phyloP scores from a whole-genome alignment of 1,139 yeast genomes.

The Taphrina flavorubra region DNA sequence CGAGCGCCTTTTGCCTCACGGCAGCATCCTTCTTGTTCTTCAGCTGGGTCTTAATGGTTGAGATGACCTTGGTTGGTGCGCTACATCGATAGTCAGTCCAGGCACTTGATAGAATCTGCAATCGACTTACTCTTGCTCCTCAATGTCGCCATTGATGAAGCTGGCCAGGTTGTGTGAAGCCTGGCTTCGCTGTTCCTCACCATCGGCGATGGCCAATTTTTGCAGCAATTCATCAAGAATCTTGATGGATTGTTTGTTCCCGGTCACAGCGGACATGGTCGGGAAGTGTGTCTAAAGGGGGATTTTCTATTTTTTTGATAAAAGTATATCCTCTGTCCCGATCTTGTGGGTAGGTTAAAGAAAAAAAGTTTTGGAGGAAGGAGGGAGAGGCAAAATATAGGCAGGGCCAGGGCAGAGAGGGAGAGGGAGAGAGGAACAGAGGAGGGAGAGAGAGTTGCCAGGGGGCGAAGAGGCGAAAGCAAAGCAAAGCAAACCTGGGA shows the following conservation, averaged over 20 bases:
- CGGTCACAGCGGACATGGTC: constrained; percentile 48
- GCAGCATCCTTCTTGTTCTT: constrained; percentile 75
- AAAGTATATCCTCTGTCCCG: constrained; percentile 27
- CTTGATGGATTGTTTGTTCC: constrained; percentile 54
- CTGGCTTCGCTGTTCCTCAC: constrained; percentile 74
- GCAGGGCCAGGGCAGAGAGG: constrained; percentile 13
- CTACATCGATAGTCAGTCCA: constrained; percentile 1
- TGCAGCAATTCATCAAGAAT: constrained; percentile 93
- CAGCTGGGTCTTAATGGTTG: constrained; percentile 74
- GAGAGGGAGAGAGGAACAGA: constrained; percentile 1
- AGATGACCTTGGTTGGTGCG: constrained; percentile 87
- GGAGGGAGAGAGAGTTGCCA: too few relatives aligned
- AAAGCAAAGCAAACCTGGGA: too few relatives aligned
- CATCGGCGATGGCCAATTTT: constrained; percentile 85
- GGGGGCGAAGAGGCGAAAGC: too few relatives aligned
- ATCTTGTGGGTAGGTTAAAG: constrained; percentile 19
- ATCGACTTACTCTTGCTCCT: constrained; percentile 74
- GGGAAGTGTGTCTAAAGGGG: neutral
- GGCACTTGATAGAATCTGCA: too few relatives aligned
- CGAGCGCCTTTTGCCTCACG: constrained; percentile 75
- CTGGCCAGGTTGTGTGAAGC: constrained; percentile 91
- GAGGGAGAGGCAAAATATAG: constrained; percentile 1
- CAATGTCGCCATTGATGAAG: constrained; percentile 94
- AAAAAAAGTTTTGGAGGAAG: neutral
- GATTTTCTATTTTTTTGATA: constrained; percentile 2